Evolutionary conservation across 306 rosid genomes (phyloP).

Genomic region (Gastrolobium villosum): DNA sequence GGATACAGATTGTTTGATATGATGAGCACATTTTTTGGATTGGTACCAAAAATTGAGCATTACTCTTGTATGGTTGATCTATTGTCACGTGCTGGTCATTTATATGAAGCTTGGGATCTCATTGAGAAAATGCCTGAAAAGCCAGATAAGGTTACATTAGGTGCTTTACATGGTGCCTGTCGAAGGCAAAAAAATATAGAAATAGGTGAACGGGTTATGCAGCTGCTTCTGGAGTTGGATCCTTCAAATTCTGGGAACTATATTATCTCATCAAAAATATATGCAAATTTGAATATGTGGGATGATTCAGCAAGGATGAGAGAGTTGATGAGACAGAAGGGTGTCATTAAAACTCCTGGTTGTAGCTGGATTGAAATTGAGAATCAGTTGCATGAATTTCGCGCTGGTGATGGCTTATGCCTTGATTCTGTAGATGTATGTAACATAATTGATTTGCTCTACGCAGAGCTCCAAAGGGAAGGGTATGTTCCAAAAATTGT

Average conservation of each 20-base stretch:
- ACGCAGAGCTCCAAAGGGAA: constrained; percentile 74
- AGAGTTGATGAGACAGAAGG: constrained; percentile 83
- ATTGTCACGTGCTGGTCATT: constrained; percentile 83
- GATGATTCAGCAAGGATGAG: constrained; percentile 95
- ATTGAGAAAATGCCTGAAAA: constrained; percentile 87
- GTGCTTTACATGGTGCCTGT: constrained; percentile 93
- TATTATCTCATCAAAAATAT: constrained; percentile 82
- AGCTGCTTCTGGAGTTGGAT: constrained; percentile 80
- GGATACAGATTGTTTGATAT: constrained; percentile 74
- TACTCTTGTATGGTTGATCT: constrained; percentile 96
- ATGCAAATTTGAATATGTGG: constrained; percentile 74
- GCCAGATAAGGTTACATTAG: constrained; percentile 82
- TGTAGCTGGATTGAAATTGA: constrained; percentile 92
- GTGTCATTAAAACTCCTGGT: constrained; percentile 92
- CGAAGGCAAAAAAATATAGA: constrained; percentile 71
- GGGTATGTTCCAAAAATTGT: constrained; percentile 75
- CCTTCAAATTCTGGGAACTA: constrained; percentile 93
- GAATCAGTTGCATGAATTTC: constrained; percentile 82
- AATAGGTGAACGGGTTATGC: constrained; percentile 72
- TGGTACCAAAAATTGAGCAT: constrained; percentile 92
- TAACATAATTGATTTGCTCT: constrained; percentile 61
- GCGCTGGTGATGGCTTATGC: constrained; percentile 70
- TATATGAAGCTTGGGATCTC: constrained; percentile 87
- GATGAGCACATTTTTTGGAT: constrained; percentile 75
- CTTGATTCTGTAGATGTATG: constrained; percentile 51